A percentile compares a stretch with the other conserved stretches of the same genome.
Evolutionary conservation across 345 rosid genomes (phyloP).

Genomic region (Streptanthus diversifolius): DNA sequence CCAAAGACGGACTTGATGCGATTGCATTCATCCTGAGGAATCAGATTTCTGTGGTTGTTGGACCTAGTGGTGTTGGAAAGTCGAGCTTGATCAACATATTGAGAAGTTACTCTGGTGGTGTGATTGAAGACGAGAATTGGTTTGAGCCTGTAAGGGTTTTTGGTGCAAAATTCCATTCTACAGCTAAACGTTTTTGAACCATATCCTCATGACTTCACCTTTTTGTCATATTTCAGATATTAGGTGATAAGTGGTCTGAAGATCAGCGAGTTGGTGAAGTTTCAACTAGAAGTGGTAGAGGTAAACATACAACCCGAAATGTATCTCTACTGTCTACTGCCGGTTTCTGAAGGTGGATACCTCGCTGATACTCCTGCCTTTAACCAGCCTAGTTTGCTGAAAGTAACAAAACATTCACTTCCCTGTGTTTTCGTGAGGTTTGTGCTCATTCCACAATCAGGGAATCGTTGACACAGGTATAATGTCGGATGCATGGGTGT

Average conservation of each 20-base stretch:
- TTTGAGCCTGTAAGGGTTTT: slow-evolving; percentile 63
- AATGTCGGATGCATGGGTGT: slow-evolving; percentile 77
- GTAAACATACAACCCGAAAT: slow-evolving; percentile 88
- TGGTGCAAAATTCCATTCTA: not conserved
- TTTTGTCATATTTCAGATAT: slow-evolving; percentile 39
- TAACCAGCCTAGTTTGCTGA: slow-evolving; percentile 81
- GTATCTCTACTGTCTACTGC: slow-evolving; percentile 76
- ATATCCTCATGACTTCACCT: not conserved
- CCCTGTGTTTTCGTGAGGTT: slow-evolving; percentile 86
- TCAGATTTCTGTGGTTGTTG: slow-evolving; percentile 87
- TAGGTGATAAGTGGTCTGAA: slow-evolving; percentile 76
- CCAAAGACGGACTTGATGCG: slow-evolving; percentile 58
- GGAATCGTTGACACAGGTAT: slow-evolving; percentile 43
- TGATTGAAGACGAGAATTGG: slow-evolving; percentile 51
- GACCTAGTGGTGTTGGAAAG: slow-evolving; percentile 99
- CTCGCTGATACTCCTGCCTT: slow-evolving; percentile 97
- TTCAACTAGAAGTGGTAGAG: slow-evolving; percentile 75
- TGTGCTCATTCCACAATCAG: not conserved
- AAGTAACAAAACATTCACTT: slow-evolving; percentile 91
- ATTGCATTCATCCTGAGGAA: slow-evolving; percentile 56
- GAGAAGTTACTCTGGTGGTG: slow-evolving; percentile 47
- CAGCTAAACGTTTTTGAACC: not conserved
- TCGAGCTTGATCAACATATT: slow-evolving; percentile 82
- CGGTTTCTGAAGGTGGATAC: slow-evolving; percentile 72
- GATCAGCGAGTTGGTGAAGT: slow-evolving; percentile 84